Evolutionary conservation across 352 stramenopile genomes (phyloP).

Genomic region (Phytophthora cactorum): DNA sequence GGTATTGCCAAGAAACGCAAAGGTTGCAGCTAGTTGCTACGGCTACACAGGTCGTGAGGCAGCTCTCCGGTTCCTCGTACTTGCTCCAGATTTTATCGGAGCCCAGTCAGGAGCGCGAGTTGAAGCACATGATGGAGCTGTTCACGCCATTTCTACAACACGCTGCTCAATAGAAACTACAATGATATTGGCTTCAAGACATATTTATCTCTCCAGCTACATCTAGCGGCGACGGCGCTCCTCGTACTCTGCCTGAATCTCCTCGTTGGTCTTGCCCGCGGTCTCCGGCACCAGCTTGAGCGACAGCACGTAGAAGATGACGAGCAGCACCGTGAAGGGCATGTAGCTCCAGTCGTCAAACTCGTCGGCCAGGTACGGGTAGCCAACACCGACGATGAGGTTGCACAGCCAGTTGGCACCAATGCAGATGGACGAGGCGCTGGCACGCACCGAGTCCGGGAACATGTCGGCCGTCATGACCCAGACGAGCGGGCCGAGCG

Average conservation of each 20-base stretch:
- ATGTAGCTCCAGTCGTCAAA: neutral
- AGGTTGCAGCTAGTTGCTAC: conserved; percentile 45
- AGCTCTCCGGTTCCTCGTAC: conserved; percentile 71
- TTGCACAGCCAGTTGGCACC: no score
- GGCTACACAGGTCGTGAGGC: conserved; percentile 47
- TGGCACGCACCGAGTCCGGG: no score
- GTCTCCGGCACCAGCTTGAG: conserved; percentile 41
- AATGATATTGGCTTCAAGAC: conserved; percentile 32
- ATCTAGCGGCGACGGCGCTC: conserved; percentile 21
- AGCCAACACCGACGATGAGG: no score
- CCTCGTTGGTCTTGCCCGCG: conserved; percentile 54
- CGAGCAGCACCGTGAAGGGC: conserved; percentile 40
- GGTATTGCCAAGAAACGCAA: conserved; percentile 44
- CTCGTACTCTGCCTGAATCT: conserved; percentile 57
- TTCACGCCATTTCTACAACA: conserved; percentile 44
- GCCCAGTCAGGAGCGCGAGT: conserved; percentile 53
- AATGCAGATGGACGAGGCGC: no score
- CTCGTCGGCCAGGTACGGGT: no score
- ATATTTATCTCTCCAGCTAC: conserved; percentile 15
- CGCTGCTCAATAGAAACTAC: conserved; percentile 22
- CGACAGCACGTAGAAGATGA: conserved; percentile 30
- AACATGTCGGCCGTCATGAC: no score
- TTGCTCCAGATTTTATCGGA: conserved; percentile 61
- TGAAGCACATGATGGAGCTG: conserved; percentile 48
- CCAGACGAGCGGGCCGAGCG: no score